Percentiles rank a stretch among this genome's conserved stretches.
phyloP scores from a whole-genome alignment of 2,329 filamentous ascomycete genomes.

The Penicillium sp. region DNA sequence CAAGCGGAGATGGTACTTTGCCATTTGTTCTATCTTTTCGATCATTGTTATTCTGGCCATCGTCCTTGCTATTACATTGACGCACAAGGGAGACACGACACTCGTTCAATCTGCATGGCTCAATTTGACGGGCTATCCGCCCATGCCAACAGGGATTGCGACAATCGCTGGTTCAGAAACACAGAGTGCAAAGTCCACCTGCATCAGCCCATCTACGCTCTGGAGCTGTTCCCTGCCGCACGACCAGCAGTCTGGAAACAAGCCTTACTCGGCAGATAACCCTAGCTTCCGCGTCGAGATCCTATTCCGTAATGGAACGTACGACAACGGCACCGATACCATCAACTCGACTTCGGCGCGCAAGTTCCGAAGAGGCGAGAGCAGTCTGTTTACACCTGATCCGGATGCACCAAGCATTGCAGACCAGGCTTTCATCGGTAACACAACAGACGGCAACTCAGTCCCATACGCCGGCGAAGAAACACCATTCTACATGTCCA shows the following conservation, averaged over 20 bases:
- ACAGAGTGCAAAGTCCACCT: conserved; percentile 60
- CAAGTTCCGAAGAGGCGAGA: conserved; percentile 20
- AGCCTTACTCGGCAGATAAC: conserved; percentile 61
- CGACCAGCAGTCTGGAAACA: conserved; percentile 62
- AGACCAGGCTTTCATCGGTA: conserved; percentile 77
- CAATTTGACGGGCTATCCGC: conserved; percentile 79
- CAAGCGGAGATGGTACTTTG: conserved; percentile 57
- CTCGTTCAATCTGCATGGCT: conserved; percentile 61
- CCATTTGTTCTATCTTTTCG: conserved; percentile 50
- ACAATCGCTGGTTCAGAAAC: conserved; percentile 72
- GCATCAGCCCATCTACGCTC: conserved; percentile 65
- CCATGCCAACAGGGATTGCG: conserved; percentile 76
- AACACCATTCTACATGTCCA: conserved; percentile 82
- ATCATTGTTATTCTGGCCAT: conserved; percentile 55
- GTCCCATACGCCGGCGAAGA: conserved; percentile 74
- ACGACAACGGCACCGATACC: conserved; percentile 59
- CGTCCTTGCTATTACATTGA: conserved; percentile 55
- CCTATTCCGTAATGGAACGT: conserved; percentile 53
- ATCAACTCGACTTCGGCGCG: conserved; percentile 33
- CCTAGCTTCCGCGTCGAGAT: conserved; percentile 81
- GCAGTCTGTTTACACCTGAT: conserved; percentile 40
- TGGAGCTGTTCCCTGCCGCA: conserved; percentile 87
- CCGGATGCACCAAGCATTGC: conserved; percentile 50
- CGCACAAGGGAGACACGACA: conserved; percentile 41
- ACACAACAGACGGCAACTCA: conserved; percentile 72